Evolutionary conservation across 805 yeast genomes (phyloP), one percentile per base, ranked within the genome.

Genomic region (Lipomyces japonicus): DNA sequence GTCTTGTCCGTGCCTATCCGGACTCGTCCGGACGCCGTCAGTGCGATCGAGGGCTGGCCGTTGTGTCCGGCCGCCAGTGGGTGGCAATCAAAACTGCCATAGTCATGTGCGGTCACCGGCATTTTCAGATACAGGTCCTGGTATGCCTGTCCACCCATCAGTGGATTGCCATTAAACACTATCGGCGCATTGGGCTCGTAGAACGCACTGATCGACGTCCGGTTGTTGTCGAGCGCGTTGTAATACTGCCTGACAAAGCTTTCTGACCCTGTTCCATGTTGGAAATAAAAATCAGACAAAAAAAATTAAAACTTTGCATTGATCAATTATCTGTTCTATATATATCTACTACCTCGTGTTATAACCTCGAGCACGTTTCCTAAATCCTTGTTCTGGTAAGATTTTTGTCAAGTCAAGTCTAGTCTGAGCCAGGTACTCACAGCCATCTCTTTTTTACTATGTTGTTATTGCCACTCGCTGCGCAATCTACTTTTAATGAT

Each of bases 111-210:
- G 14, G 71, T 69, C 4, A 44, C 39, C 4, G 75, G 75, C 65
- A 68, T 63, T 4, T 57, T 57, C 3, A 55, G 39, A 49, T 65
- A 57, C 66, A 71, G 61, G 39, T 66, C 65, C 26, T 60, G 45
- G 44, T 70, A 64, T 9, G 68, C 65, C n/a, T 61, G 68, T 6
- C 65, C 62, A 6, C 75, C 75, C 9, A 60, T 66, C 19, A 71
- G 51, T 34, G 75, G 75, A 28, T 66, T 66, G 22, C 75, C 75
- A 53, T 71, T 69, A 69, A 71, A 71, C 14, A 71, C 69, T 24
- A 71, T 64, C 10, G 71, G 66, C 2, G 73, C 66, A 16, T 60
- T 58, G 6, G 68, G 65, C 12, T 48, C 47, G 25, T 63, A 49
- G 36, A 57, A 48, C 14, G 45, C 39, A 9, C 63, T 50, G n/a